Percentiles rank a stretch among this genome's conserved stretches.
Conservation (phyloP, 2,329 filamentous ascomycete species). For the Neoarthrinium moseri region DNA sequence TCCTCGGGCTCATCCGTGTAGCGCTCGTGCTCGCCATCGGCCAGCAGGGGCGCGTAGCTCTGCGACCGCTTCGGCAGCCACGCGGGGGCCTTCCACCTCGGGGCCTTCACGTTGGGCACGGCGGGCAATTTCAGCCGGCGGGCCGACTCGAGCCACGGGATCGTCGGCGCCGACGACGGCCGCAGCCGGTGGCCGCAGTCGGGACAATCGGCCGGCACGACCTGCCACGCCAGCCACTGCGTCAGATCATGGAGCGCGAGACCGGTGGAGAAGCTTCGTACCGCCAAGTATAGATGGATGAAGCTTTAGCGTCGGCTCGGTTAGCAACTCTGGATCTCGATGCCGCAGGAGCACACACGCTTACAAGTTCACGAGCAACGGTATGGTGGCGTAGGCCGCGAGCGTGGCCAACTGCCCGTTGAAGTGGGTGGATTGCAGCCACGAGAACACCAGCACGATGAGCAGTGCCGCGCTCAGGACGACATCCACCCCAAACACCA, state of each 20-base stretch:
- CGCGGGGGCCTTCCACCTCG: slow-evolving; percentile 1
- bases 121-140: slow-evolving; percentile 20
- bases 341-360: slow-evolving; percentile 7
- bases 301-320: slow-evolving; percentile 21
- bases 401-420: slow-evolving; percentile 36
- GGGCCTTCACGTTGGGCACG: slow-evolving; percentile 23
- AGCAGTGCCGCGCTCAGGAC: slow-evolving; percentile 34
- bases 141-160: slow-evolving; percentile 19
- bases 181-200: slow-evolving; percentile 37
- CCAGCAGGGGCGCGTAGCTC: slow-evolving; percentile 8
- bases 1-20: slow-evolving; percentile 14
- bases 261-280: slow-evolving; percentile 37
- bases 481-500: slow-evolving; percentile 36
- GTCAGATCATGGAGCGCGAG: slow-evolving; percentile 36
- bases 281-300: slow-evolving; percentile 35
- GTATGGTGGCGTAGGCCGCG: slow-evolving; percentile 40
- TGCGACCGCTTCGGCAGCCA: neutral
- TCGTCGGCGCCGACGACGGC: slow-evolving; percentile 21
- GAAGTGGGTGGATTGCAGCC: slow-evolving; percentile 25
- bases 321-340: slow-evolving; percentile 7
- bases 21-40: slow-evolving; percentile 13
- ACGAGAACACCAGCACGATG: slow-evolving; percentile 39
- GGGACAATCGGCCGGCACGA: slow-evolving; percentile 37
- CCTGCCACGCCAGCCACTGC: slow-evolving; percentile 38
- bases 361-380: slow-evolving; percentile 40